These are phyloP conservation scores for Colletotrichum acutatum DNA, from an alignment of 2,329 filamentous ascomycete genomes.

Conservation along the genomic window DNA sequence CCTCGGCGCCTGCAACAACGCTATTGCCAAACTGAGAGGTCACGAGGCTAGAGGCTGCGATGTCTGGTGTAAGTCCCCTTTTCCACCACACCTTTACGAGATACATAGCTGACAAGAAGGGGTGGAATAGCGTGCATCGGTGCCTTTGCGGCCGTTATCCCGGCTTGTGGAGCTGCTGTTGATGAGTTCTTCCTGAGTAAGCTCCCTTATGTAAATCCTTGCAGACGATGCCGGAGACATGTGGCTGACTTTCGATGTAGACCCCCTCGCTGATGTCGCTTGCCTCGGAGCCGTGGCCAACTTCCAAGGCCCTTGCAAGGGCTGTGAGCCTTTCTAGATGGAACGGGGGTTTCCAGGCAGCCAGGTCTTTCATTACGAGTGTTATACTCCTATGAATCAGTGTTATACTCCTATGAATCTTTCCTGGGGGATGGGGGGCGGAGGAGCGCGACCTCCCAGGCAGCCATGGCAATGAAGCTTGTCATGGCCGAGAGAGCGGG, in stretches of 20 bases:
- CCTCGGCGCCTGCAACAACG: neutral
- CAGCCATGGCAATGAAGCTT: neutral
- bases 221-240: too few relatives aligned
- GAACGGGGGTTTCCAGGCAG: neutral
- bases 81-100: neutral
- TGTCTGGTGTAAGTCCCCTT: neutral
- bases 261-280: neutral
- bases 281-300: neutral
- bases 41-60: neutral
- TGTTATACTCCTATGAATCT: neutral
- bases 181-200: neutral
- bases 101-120: neutral
- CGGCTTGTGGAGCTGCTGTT: neutral
- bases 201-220: neutral
- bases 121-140: neutral
- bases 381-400: too few relatives aligned
- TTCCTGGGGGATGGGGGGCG: too few relatives aligned
- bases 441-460: too few relatives aligned
- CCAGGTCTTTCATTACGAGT: neutral
- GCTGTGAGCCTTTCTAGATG: neutral
- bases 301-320: neutral
- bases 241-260: neutral
- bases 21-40: neutral
- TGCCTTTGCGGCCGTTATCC: neutral
- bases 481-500: neutral